A percentile compares a stretch with the other conserved stretches of the same genome.
Conservation (phyloP, 2,329 filamentous ascomycete species). For the Colletotrichum neosansevieriae region DNA sequence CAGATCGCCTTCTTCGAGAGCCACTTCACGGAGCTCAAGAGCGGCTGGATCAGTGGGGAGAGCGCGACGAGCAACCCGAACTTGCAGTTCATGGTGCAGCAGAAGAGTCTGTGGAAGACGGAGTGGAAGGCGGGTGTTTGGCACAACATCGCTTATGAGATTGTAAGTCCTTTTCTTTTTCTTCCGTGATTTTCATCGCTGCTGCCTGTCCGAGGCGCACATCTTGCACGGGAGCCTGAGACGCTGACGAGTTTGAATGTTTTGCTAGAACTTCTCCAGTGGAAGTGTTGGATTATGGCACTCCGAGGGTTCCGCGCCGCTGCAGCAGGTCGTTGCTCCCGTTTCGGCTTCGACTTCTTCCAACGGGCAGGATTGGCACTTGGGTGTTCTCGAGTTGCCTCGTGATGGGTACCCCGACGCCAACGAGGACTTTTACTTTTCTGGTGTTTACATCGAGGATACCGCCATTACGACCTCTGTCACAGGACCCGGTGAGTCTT, state of each 20-base stretch:
- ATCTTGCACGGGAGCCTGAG: too few species aligned
- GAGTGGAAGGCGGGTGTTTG: slow-evolving; percentile 73
- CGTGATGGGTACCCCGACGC: slow-evolving; percentile 64
- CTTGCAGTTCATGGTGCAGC: slow-evolving; percentile 74
- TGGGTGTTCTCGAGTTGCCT: slow-evolving; percentile 76
- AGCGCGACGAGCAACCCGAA: slow-evolving; percentile 60
- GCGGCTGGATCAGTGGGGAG: slow-evolving; percentile 68
- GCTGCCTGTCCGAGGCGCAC: too few species aligned
- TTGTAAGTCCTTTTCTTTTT: slow-evolving; percentile 53
- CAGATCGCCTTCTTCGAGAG: slow-evolving; percentile 74
- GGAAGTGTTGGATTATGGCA: slow-evolving; percentile 77
- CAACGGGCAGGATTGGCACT: slow-evolving; percentile 79
- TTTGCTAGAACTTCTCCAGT: slow-evolving; percentile 65
- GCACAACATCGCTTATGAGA: slow-evolving; percentile 83
- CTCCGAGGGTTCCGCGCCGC: slow-evolving; percentile 69
- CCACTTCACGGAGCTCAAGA: slow-evolving; percentile 82
- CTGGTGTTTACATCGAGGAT: slow-evolving; percentile 76
- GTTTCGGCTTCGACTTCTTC: slow-evolving; percentile 71
- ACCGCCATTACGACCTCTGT: slow-evolving; percentile 50
- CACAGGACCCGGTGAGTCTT: slow-evolving; percentile 43
- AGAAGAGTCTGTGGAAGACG: slow-evolving; percentile 71
- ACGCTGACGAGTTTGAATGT: neutral
- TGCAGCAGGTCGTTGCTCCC: slow-evolving; percentile 70
- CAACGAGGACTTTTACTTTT: slow-evolving; percentile 78
- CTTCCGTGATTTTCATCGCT: neutral